A percentile compares a stretch with the other conserved stretches of the same genome.
Conservation (phyloP, 768 basidiomycete genomes). For the Mycena polygramma region DNA sequence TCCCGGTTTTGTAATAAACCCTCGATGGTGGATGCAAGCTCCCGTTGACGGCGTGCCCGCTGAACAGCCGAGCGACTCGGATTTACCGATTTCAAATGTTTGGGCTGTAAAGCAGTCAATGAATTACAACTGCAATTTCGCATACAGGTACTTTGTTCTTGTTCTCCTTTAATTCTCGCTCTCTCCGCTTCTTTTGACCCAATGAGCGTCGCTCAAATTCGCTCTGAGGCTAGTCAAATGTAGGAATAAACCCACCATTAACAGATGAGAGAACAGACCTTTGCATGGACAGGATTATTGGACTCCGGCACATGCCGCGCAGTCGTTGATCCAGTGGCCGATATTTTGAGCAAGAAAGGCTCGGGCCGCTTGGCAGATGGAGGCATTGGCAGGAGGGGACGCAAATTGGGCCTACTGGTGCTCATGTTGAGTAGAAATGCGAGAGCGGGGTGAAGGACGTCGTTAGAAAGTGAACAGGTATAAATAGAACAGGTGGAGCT, state of each 20-base stretch:
- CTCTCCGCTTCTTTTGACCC: not conserved
- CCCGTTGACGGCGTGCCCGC: not conserved
- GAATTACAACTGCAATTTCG: no score
- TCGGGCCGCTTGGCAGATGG: not conserved
- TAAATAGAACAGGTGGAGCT: no score
- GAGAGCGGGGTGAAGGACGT: no score
- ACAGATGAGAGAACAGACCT: no score
- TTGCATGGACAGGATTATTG: no score
- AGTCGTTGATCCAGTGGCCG: no score
- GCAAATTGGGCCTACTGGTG: not conserved
- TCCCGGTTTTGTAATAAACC: no score
- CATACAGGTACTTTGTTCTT: not conserved
- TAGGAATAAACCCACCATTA: no score
- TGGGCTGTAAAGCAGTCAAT: no score
- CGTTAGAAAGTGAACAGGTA: no score
- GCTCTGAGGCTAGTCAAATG: not conserved
- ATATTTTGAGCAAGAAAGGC: not conserved
- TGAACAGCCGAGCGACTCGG: not conserved
- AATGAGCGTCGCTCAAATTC: conserved; percentile 9
- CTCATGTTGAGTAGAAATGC: no score
- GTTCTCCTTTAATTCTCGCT: not conserved
- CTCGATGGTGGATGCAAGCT: conserved; percentile 2
- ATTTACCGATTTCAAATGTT: not conserved
- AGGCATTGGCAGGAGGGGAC: not conserved
- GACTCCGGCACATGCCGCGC: no score